These are phyloP conservation scores for Bruguiera sexangula DNA, from an alignment of 345 rosid genomes.

Conservation along the genomic window DNA sequence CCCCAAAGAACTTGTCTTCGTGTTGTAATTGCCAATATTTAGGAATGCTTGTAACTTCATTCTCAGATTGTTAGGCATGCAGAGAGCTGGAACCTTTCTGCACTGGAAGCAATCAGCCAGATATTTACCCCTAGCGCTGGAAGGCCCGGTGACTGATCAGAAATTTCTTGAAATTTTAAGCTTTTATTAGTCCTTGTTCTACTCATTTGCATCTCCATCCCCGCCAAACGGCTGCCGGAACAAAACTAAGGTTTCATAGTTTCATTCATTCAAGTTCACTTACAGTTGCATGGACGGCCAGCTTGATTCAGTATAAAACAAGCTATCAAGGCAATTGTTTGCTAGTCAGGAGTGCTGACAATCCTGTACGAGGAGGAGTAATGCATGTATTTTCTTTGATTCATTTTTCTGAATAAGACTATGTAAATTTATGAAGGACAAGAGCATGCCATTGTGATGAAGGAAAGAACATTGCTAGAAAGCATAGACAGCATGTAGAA, in stretches of 20 bases:
- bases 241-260: neutral
- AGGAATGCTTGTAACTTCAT: neutral
- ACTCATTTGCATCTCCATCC: neutral
- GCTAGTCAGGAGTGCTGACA: no score
- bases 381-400: no score
- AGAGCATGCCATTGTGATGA: constrained; percentile 18
- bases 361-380: no score
- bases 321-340: no score
- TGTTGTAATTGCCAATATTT: neutral
- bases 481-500: neutral
- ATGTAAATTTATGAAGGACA: constrained; percentile 2
- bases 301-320: no score
- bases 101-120: constrained; percentile 71
- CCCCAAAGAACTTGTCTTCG: neutral
- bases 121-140: constrained; percentile 48
- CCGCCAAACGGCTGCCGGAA: neutral
- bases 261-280: neutral
- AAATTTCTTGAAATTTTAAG: constrained; percentile 12
- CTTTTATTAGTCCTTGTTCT: neutral
- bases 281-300: no score
- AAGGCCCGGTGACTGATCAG: constrained; percentile 15
- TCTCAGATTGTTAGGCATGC: constrained; percentile 66
- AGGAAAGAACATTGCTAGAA: constrained; percentile 10
- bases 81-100: constrained; percentile 81
- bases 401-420: no score